These are phyloP conservation scores for Pilatotrama ljubarskyi DNA, from an alignment of 768 basidiomycete species.

Conservation along the genomic window DNA sequence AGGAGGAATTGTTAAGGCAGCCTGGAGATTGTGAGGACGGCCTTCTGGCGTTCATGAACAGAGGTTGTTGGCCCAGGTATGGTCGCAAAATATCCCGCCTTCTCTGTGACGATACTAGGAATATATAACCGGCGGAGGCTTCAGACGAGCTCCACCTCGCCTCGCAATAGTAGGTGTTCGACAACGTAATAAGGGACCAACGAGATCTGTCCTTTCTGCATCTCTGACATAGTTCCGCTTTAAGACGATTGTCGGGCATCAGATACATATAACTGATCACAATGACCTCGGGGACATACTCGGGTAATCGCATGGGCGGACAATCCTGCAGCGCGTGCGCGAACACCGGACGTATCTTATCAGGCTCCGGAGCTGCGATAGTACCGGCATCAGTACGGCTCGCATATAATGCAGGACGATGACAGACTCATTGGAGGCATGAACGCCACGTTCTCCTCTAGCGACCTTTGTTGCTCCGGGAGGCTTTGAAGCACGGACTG, in stretches of 20 bases:
- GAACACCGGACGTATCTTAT: slow-evolving; percentile 76
- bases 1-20: no score
- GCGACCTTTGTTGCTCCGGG: slow-evolving; percentile 70
- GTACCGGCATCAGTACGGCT: slow-evolving; percentile 7
- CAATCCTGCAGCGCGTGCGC: slow-evolving; percentile 75
- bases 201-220: slow-evolving; percentile 82
- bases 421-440: slow-evolving; percentile 73
- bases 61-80: no score
- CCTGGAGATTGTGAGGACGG: no score
- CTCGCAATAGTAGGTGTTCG: slow-evolving; percentile 69
- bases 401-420: not conserved
- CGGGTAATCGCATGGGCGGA: slow-evolving; percentile 64
- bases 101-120: no score
- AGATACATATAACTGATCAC: not conserved
- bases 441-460: slow-evolving; percentile 74
- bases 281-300: slow-evolving; percentile 45
- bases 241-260: not conserved
- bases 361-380: slow-evolving; percentile 70
- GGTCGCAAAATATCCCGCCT: no score
- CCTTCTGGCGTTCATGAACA: no score
- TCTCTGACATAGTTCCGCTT: slow-evolving; percentile 71
- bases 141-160: slow-evolving; percentile 77
- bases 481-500: slow-evolving; percentile 81
- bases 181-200: slow-evolving; percentile 75
- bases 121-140: not conserved